Evolutionary conservation across 2,329 filamentous ascomycete genomes (phyloP).

Genomic region (Neopestalotiopsis rosae): DNA sequence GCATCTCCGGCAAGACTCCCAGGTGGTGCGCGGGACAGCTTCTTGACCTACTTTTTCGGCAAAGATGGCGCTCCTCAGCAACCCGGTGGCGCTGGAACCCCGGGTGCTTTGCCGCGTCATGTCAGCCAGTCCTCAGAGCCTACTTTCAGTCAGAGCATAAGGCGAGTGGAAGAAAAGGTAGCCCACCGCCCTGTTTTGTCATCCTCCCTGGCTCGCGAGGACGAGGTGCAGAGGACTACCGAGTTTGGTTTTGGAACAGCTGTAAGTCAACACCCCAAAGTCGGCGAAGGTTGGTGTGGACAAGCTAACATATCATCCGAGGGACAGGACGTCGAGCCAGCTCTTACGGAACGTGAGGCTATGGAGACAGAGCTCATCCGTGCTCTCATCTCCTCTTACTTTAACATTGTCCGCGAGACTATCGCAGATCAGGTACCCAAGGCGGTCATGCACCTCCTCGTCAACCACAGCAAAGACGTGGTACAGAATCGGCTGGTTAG

Average conservation of each 20-base stretch:
- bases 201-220: conserved; percentile 29
- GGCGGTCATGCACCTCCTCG: conserved; percentile 96
- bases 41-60: conserved; percentile 98
- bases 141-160: conserved; percentile 82
- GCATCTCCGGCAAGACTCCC: conserved; percentile 68
- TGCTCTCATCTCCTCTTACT: conserved; percentile 95
- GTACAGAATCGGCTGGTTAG: conserved; percentile 97
- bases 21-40: conserved; percentile 80
- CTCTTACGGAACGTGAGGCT: conserved; percentile 91
- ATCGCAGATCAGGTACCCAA: conserved; percentile 98
- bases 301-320: conserved; percentile 35
- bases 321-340: conserved; percentile 74
- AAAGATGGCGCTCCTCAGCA: conserved; percentile 75
- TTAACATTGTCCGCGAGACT: conserved; percentile 98
- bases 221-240: conserved; percentile 43
- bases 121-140: conserved; percentile 81
- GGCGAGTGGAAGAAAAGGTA: conserved; percentile 68
- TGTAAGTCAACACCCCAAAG: conserved; percentile 52
- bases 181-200: conserved; percentile 55
- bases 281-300: conserved; percentile 16
- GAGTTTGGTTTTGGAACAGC: conserved; percentile 54
- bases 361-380: conserved; percentile 98
- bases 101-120: conserved; percentile 60
- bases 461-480: conserved; percentile 98
- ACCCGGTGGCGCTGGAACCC: conserved; percentile 46